phyloP scores from a whole-genome alignment of 768 basidiomycete genomes.

The Termitomyces sp. region DNA sequence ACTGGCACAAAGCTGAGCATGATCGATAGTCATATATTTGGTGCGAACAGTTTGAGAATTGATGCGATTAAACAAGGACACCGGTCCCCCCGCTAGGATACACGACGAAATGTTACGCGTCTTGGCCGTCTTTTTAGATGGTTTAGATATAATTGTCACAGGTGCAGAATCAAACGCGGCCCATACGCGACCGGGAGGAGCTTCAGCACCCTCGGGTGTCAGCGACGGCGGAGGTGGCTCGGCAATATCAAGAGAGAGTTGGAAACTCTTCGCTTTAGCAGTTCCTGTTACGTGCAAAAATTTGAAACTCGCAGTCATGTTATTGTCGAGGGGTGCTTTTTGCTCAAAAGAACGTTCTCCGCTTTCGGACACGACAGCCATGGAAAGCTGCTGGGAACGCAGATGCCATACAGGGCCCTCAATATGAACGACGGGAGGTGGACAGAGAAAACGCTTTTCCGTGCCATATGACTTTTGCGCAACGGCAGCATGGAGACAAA shows the following conservation, averaged over 20 bases:
- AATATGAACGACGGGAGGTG: constrained; percentile 90
- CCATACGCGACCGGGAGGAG: constrained; percentile 69
- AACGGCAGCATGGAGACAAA: constrained; percentile 88
- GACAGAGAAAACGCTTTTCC: constrained; percentile 92
- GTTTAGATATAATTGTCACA: constrained; percentile 94
- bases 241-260: constrained; percentile 79
- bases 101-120: constrained; percentile 90
- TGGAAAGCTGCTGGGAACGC: constrained; percentile 75
- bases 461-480: constrained; percentile 96
- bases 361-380: constrained; percentile 82
- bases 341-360: constrained; percentile 85
- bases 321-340: constrained; percentile 77
- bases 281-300: constrained; percentile 87
- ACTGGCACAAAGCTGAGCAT: constrained; percentile 79
- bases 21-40: constrained; percentile 95
- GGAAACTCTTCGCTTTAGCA: constrained; percentile 87
- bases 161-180: constrained; percentile 90
- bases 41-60: constrained; percentile 96
- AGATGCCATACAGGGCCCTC: constrained; percentile 86
- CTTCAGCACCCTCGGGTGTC: constrained; percentile 40
- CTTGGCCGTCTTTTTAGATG: constrained; percentile 95
- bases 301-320: constrained; percentile 87
- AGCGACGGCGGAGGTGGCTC: constrained; percentile 61
- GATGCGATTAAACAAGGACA: constrained; percentile 94
- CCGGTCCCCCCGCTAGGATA: constrained; percentile 84